phyloP scores from a whole-genome alignment of 164 flowering plant species.

The Tetrastigma voinierianum region DNA sequence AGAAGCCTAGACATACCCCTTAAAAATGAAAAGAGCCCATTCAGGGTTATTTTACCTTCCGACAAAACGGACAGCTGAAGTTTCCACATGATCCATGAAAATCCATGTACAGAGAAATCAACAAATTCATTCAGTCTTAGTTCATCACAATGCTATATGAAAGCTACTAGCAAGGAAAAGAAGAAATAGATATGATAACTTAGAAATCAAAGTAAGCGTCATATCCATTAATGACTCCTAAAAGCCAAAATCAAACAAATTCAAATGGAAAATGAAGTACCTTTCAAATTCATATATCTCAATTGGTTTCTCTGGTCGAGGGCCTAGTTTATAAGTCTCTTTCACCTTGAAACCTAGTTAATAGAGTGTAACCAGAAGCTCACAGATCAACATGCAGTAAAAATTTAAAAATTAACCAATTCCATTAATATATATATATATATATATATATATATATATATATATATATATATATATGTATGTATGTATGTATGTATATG shows the following conservation, averaged over 20 bases:
- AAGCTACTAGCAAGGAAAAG: background rate
- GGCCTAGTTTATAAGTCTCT: constrained; percentile 87
- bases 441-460: no score
- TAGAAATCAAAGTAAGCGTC: background rate
- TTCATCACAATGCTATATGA: constrained; percentile 1
- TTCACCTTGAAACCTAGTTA: constrained; percentile 63
- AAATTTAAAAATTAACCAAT: no score
- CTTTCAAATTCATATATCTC: constrained; percentile 87
- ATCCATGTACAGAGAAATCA: constrained; percentile 25
- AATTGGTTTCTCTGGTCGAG: constrained; percentile 92
- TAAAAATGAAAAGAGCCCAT: background rate
- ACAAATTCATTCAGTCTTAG: constrained; percentile 26
- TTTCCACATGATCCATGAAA: constrained; percentile 30
- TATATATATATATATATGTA: no score
- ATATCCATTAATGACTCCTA: background rate
- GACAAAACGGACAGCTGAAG: constrained; percentile 94
- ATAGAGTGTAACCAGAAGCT: background rate
- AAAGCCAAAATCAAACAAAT: background rate
- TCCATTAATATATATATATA: no score
- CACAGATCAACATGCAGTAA: no score
- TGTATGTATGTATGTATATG: no score
- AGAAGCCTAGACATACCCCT: background rate
- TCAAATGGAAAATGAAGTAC: constrained; percentile 8
- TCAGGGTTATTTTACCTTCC: constrained; percentile 62
- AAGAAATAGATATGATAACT: background rate